Evolutionary conservation across 495 filamentous ascomycete species (phyloP).

Genomic region (Lasiosphaeriaceae sp.): DNA sequence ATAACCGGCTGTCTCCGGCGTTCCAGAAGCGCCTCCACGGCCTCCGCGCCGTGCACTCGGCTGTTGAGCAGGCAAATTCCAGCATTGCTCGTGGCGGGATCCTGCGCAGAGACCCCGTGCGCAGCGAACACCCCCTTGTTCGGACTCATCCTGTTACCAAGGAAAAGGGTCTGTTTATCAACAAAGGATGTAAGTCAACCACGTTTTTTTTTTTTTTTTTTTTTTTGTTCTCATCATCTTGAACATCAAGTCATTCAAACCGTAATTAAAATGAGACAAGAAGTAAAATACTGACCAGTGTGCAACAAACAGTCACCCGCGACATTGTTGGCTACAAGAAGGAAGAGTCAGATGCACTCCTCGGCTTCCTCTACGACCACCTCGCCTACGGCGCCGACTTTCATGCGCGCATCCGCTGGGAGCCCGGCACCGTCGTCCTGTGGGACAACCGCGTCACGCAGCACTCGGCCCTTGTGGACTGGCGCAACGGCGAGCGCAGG

Average conservation of each 20-base stretch:
- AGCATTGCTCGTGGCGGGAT: background rate
- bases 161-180: conserved; percentile 2
- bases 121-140: conserved; percentile 1
- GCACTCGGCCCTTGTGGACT: conserved; percentile 1
- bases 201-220: background rate
- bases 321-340: conserved; percentile 3
- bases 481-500: background rate
- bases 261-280: too few species aligned
- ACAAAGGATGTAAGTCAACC: background rate
- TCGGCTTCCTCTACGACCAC: conserved; percentile 3
- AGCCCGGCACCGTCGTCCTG: background rate
- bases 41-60: conserved; percentile 1
- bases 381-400: conserved; percentile 4
- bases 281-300: background rate
- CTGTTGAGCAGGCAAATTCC: background rate
- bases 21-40: background rate
- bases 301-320: background rate
- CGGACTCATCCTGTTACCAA: conserved; percentile 1
- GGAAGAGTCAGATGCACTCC: background rate
- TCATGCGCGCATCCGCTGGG: conserved; percentile 1
- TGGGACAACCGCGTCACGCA: conserved; percentile 6
- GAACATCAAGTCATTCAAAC: too few species aligned
- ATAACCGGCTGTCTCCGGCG: conserved; percentile 2
- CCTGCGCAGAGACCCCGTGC: background rate
- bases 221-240: background rate